A percentile compares a stretch with the other conserved stretches of the same genome.
Evolutionary conservation across 805 yeast genomes (phyloP).

Genomic region (Kazachstania martiniae): DNA sequence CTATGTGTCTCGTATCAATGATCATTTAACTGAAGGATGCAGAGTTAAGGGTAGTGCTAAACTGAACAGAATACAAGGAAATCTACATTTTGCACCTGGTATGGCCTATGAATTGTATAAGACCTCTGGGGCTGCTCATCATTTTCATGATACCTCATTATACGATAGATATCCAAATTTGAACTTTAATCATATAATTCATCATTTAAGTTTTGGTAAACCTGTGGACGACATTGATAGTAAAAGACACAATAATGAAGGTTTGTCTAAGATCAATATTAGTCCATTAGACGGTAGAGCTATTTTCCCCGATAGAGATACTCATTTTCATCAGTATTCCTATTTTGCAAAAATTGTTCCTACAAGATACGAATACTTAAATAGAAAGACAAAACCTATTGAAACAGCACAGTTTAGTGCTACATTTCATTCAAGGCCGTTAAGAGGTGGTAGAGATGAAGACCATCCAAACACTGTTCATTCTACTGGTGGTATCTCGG

Average conservation of each 20-base stretch:
- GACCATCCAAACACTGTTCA: conserved; percentile 85
- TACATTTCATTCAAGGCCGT: conserved; percentile 78
- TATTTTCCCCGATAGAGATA: conserved; percentile 26
- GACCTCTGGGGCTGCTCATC: conserved; percentile 23
- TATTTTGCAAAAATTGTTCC: conserved; percentile 87
- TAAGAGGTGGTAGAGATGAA: conserved; percentile 76
- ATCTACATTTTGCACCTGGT: conserved; percentile 95
- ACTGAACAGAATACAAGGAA: conserved; percentile 80
- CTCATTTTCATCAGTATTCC: conserved; percentile 54
- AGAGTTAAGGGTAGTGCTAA: conserved; percentile 68
- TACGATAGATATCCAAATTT: conserved; percentile 50
- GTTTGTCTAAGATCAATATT: conserved; percentile 27
- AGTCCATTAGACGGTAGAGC: conserved; percentile 57
- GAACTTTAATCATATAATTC: conserved; percentile 65
- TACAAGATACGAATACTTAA: conserved; percentile 67
- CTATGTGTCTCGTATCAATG: conserved; percentile 52
- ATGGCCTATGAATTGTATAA: conserved; percentile 47
- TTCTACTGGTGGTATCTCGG: conserved; percentile 82
- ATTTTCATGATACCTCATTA: conserved; percentile 76
- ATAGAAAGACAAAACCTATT: conserved; percentile 25
- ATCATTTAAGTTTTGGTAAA: conserved; percentile 74
- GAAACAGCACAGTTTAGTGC: conserved; percentile 89
- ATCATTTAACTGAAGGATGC: conserved; percentile 74
- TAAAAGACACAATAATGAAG: conserved; percentile 1
- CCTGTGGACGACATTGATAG: conserved; percentile 9